Conservation (phyloP, 1,284 basidiomycete genomes). For the Boletus semigastroideus region DNA sequence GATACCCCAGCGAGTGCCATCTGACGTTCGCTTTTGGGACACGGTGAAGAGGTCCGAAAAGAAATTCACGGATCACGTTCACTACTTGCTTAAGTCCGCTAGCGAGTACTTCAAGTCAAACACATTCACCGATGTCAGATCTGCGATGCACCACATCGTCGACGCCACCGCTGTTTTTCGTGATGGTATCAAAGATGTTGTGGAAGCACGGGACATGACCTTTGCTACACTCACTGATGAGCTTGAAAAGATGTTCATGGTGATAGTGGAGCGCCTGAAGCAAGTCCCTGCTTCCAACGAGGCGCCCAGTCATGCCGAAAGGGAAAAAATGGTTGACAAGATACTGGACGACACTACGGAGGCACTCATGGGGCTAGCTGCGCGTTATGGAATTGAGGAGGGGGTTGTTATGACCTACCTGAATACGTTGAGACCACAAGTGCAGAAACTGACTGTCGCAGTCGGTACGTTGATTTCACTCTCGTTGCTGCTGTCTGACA, state of each 20-base stretch:
- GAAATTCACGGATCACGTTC: conserved; percentile 2
- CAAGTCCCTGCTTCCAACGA: conserved; percentile 1
- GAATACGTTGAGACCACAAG: conserved; percentile 1
- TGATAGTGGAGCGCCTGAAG: not conserved
- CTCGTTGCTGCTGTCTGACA: too few relatives aligned
- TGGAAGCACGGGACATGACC: conserved; percentile 1
- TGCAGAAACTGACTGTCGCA: conserved; percentile 1
- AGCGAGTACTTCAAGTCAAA: conserved; percentile 1
- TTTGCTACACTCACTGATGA: conserved; percentile 3
- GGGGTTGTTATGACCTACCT: conserved; percentile 3
- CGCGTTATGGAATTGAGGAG: conserved; percentile 1
- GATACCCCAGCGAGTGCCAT: not conserved
- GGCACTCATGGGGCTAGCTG: not conserved
- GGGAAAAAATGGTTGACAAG: conserved; percentile 7
- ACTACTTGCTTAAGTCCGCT: not conserved
- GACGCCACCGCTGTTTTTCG: conserved; percentile 4
- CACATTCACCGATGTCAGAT: conserved; percentile 1
- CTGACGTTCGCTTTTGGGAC: conserved; percentile 18
- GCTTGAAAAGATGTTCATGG: conserved; percentile 7
- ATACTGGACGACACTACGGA: conserved; percentile 6
- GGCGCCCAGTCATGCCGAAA: conserved; percentile 7
- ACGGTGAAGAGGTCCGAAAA: not conserved
- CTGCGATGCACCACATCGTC: conserved; percentile 6
- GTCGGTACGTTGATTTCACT: conserved; percentile 5
- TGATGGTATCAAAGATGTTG: not conserved